Conservation (phyloP, 306 rosid genomes). For the Gastrolobium villosum region DNA sequence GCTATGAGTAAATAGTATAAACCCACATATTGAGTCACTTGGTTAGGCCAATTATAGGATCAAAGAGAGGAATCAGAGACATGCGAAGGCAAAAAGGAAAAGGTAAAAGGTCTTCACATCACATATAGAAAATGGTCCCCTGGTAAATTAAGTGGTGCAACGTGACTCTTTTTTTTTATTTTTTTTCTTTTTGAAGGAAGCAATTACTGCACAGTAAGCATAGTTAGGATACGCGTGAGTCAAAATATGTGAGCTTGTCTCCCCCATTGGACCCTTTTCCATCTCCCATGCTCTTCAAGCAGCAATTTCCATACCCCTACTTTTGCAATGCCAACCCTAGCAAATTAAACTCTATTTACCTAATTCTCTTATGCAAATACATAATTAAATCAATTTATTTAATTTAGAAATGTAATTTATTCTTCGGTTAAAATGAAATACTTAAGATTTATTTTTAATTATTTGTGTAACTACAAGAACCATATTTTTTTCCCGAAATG, state of each 20-base stretch:
- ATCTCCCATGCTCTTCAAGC: constrained; percentile 17
- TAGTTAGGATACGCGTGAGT: constrained; percentile 38
- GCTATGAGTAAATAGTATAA: neutral
- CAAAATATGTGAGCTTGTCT: constrained; percentile 52
- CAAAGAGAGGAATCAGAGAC: constrained; percentile 45
- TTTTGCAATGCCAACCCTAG: neutral
- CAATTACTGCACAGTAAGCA: constrained; percentile 29
- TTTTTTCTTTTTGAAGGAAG: constrained; percentile 41
- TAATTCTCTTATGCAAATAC: no score
- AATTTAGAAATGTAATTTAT: neutral
- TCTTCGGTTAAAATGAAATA: neutral
- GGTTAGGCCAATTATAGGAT: constrained; percentile 44
- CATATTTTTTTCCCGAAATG: neutral
- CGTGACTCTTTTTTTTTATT: constrained; percentile 37
- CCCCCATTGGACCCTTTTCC: constrained; percentile 8
- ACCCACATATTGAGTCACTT: constrained; percentile 32
- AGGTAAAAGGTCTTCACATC: constrained; percentile 40
- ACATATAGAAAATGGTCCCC: constrained; percentile 50
- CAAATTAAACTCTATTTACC: neutral
- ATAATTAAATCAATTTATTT: neutral
- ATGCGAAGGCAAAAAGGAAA: constrained; percentile 33
- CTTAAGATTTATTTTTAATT: neutral
- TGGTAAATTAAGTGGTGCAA: constrained; percentile 44
- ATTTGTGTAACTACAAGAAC: neutral
- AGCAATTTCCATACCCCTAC: constrained; percentile 7